phyloP scores from a whole-genome alignment of 179 eudicot species.

The Beta macrorhiza region DNA sequence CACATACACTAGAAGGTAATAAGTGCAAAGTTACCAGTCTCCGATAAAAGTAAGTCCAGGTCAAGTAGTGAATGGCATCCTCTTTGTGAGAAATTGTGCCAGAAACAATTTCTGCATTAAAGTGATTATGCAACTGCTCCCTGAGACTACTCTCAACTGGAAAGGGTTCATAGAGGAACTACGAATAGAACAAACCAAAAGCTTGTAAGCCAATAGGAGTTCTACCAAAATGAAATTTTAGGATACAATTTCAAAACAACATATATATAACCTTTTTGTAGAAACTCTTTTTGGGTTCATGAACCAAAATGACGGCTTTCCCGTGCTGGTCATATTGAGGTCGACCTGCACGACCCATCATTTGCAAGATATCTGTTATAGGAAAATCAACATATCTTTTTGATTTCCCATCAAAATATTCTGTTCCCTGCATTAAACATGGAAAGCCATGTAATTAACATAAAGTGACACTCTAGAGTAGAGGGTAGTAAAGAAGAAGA shows the following conservation, averaged over 20 bases:
- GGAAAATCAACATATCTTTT: slow-evolving; percentile 98
- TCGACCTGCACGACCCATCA: slow-evolving; percentile 99
- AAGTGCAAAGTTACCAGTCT: slow-evolving; percentile 57
- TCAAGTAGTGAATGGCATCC: slow-evolving; percentile 96
- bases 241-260: not conserved
- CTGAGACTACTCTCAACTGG: slow-evolving; percentile 98
- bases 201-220: slow-evolving; percentile 2
- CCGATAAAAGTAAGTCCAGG: slow-evolving; percentile 93
- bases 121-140: slow-evolving; percentile 89
- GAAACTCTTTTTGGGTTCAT: slow-evolving; percentile 98
- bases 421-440: slow-evolving; percentile 74
- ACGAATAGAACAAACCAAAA: slow-evolving; percentile 29
- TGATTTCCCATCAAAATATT: slow-evolving; percentile 81
- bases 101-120: slow-evolving; percentile 96
- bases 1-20: not conserved
- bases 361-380: slow-evolving; percentile 95
- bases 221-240: not conserved
- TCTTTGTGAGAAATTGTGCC: slow-evolving; percentile 87
- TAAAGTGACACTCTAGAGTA: not conserved
- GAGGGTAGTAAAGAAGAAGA: not conserved
- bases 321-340: slow-evolving; percentile 98
- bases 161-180: slow-evolving; percentile 98
- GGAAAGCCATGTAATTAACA: slow-evolving; percentile 11
- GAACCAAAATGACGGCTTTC: slow-evolving; percentile 97
- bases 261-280: slow-evolving; percentile 74